Conservation (phyloP, 225 moss, liverwort and hornwort species). For the Sphagnum contortum region DNA sequence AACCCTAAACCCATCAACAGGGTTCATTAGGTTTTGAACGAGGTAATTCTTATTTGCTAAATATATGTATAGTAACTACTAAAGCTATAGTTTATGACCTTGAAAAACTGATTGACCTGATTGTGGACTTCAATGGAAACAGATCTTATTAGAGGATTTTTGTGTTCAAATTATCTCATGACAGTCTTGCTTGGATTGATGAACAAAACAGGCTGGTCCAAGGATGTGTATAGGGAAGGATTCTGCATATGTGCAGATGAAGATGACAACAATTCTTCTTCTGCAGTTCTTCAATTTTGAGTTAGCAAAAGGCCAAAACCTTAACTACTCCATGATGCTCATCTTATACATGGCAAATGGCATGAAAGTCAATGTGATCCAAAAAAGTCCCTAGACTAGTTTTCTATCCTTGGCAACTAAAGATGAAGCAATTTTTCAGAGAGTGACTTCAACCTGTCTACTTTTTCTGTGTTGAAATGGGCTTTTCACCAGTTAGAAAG, state of each 20-base stretch:
- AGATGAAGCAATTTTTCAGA: too few relatives aligned
- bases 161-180: neutral
- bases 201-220: slow-evolving; percentile 53
- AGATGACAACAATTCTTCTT: slow-evolving; percentile 43
- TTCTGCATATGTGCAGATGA: slow-evolving; percentile 68
- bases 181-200: neutral
- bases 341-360: slow-evolving; percentile 32
- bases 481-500: too few relatives aligned
- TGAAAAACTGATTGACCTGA: neutral
- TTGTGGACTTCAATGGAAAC: neutral
- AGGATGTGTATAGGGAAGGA: slow-evolving; percentile 77
- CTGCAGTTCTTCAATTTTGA: slow-evolving; percentile 60
- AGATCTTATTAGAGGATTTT: neutral
- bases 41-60: neutral
- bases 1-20: neutral
- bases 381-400: too few relatives aligned
- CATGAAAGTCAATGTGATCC: slow-evolving; percentile 6
- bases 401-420: too few relatives aligned
- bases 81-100: neutral
- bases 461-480: too few relatives aligned
- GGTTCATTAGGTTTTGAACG: neutral
- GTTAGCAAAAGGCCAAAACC: slow-evolving; percentile 23
- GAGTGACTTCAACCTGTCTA: too few relatives aligned
- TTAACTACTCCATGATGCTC: slow-evolving; percentile 25
- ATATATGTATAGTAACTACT: neutral